These are phyloP conservation scores for Stygiomarasmius scandens DNA, from an alignment of 1,284 basidiomycete genomes.

Conservation along the genomic window DNA sequence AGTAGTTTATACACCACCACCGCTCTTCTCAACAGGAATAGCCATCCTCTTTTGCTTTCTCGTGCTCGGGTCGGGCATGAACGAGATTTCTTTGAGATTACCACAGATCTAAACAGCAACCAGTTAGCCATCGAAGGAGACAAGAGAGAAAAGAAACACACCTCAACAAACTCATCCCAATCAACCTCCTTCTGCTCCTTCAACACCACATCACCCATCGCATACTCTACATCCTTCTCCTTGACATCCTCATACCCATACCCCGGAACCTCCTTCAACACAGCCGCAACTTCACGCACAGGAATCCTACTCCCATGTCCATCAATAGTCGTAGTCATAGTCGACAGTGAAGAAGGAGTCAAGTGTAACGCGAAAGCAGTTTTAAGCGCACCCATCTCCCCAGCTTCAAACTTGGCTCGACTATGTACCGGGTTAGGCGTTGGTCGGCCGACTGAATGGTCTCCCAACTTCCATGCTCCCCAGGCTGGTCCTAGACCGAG, in stretches of 20 bases:
- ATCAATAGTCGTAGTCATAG: neutral
- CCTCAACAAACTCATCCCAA: slow-evolving; percentile 83
- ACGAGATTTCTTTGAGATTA: slow-evolving; percentile 78
- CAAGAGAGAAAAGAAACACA: slow-evolving; percentile 31
- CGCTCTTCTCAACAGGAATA: slow-evolving; percentile 87
- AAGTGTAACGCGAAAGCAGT: slow-evolving; percentile 55
- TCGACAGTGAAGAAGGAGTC: slow-evolving; percentile 20
- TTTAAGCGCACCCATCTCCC: slow-evolving; percentile 52
- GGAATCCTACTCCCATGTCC: slow-evolving; percentile 29
- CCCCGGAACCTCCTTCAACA: slow-evolving; percentile 50
- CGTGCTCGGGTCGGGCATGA: slow-evolving; percentile 44
- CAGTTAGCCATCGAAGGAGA: too few species aligned
- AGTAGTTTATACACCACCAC: slow-evolving; percentile 62
- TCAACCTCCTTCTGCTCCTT: slow-evolving; percentile 55
- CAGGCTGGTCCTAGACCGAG: neutral
- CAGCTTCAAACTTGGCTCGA: slow-evolving; percentile 54
- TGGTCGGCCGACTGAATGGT: neutral
- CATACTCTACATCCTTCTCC: slow-evolving; percentile 67
- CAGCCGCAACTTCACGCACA: slow-evolving; percentile 41
- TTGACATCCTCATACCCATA: slow-evolving; percentile 61
- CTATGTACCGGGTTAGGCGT: slow-evolving; percentile 30
- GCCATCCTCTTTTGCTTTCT: slow-evolving; percentile 42
- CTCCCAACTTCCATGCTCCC: neutral
- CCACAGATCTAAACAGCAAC: slow-evolving; percentile 89
- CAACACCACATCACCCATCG: slow-evolving; percentile 78